Percentiles rank a stretch among this genome's conserved stretches.
phyloP scores from a whole-genome alignment of 257 asterid genomes.

The Solanum pinnatisectum region DNA sequence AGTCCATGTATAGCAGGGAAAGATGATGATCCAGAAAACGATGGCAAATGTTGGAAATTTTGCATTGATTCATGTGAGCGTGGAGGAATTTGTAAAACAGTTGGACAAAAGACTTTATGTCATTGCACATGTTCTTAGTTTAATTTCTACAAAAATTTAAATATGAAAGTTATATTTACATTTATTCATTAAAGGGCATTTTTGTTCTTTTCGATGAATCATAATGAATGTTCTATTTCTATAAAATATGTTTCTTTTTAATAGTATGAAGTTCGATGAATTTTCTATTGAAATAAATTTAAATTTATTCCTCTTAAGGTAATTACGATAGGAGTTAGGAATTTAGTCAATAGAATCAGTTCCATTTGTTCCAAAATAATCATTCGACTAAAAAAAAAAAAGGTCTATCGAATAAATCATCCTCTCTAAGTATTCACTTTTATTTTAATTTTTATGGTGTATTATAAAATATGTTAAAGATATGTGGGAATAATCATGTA shows the following conservation, averaged over 20 bases:
- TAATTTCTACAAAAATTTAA: background rate
- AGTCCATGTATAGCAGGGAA: background rate
- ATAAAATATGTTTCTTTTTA: background rate
- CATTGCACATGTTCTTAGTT: background rate
- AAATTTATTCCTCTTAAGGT: background rate
- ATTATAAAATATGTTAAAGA: too few relatives aligned
- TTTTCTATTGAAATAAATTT: background rate
- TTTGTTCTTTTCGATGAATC: background rate
- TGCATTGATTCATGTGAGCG: background rate
- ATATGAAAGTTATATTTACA: background rate
- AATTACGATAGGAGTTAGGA: background rate
- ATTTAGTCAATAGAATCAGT: background rate
- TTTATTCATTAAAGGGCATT: background rate
- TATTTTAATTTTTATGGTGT: too few relatives aligned
- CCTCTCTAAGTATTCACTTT: too few relatives aligned
- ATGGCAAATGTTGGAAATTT: slow-evolving; percentile 10
- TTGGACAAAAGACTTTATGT: background rate
- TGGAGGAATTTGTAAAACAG: slow-evolving; percentile 9
- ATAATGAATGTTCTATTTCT: background rate
- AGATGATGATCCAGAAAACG: background rate
- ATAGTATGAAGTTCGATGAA: background rate
- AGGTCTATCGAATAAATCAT: too few relatives aligned
- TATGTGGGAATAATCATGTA: too few relatives aligned
- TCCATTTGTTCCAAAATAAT: too few relatives aligned
- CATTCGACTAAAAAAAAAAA: background rate